Evolutionary conservation across 139 green algal species (phyloP), one percentile per base, ranked within the genome.

Genomic region (Coelastrella sp.): DNA sequence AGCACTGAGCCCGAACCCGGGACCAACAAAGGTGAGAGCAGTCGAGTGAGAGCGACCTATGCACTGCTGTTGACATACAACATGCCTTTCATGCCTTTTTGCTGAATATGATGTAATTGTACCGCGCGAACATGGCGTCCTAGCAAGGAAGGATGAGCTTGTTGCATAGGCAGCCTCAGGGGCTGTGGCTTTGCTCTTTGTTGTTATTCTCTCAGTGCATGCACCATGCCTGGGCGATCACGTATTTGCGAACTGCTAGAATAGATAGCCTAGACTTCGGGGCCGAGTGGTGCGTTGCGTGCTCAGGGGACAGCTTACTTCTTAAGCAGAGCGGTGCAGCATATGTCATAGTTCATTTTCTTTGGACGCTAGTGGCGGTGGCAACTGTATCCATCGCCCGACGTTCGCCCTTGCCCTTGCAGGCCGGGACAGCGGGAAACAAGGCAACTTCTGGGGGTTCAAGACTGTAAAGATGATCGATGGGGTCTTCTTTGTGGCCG

Each of bases 391-490:
- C n/a, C 11, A 57, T 23, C 11, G 45, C 21, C 53, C 53, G 53
- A 19, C 30, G 53, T 32, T 64, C 53, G 53, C 21, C 30, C 19
- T 71, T 40, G 30, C 27, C 32, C 2, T 30, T 71, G 75, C 75
- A 82, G 75, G 75, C 32, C 41, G 53, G 37, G 17, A 32, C 25
- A 81, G 35, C 73, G 50, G 30, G 41, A 27, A 69, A 30, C 75
- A 27, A 80, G 75, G 75, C 45, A 63, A n/a, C 53, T 82, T 34
- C 35, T 82, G 35, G 75, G 75, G 7, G 17, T 19, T 35, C 43
- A 41, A 32, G 51, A 66, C 3, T 64, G 40, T 41, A 59, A 15
- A 37, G 83, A 84, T 38, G 8, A 23, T 19, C 78, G 78, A 25
- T 84, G 62, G 62, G 62, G 78, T 8, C n/a, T 27, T 23, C 35